Percentiles rank a stretch among this genome's conserved stretches.
These are phyloP conservation scores for Deakozyma indianensis DNA, from an alignment of 805 yeast species.

Conservation along the genomic window DNA sequence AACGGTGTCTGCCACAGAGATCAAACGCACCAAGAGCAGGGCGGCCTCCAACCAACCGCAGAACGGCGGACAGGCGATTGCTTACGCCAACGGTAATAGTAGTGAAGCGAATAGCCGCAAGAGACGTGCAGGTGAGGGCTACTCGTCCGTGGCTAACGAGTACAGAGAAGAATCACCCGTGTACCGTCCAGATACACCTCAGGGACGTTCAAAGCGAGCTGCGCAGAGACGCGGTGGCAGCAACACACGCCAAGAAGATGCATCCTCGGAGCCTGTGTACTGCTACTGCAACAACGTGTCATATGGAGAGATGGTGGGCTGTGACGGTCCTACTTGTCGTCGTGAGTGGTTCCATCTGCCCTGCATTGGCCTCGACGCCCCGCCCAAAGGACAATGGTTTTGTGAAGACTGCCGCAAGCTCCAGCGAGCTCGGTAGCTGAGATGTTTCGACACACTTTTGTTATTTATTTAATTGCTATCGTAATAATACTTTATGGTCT, in stretches of 20 bases:
- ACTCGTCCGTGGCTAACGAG: conserved; percentile 5
- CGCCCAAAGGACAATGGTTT: conserved; percentile 80
- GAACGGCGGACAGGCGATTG: conserved; percentile 1
- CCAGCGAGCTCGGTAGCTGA: not conserved
- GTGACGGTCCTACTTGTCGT: conserved; percentile 87
- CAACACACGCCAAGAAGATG: conserved; percentile 4
- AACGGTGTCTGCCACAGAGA: not conserved
- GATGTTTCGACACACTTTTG: not conserved
- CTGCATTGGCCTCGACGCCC: conserved; percentile 72
- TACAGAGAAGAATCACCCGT: conserved; percentile 5
- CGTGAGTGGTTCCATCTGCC: conserved; percentile 95
- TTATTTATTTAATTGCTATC: not conserved
- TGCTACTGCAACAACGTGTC: conserved; percentile 96
- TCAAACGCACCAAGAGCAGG: not conserved
- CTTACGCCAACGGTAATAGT: not conserved
- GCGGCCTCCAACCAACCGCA: not conserved
- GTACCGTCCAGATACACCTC: conserved; percentile 10
- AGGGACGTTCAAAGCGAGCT: conserved; percentile 7
- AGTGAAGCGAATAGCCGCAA: not conserved
- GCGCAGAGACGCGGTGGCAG: conserved; percentile 11
- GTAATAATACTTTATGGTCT: not conserved
- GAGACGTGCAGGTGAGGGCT: not conserved
- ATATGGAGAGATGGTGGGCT: conserved; percentile 98
- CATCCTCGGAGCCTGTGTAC: conserved; percentile 55
- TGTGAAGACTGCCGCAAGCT: conserved; percentile 44